These are phyloP conservation scores for Hevea brasiliensis DNA, from an alignment of 345 rosid genomes.

Conservation along the genomic window DNA sequence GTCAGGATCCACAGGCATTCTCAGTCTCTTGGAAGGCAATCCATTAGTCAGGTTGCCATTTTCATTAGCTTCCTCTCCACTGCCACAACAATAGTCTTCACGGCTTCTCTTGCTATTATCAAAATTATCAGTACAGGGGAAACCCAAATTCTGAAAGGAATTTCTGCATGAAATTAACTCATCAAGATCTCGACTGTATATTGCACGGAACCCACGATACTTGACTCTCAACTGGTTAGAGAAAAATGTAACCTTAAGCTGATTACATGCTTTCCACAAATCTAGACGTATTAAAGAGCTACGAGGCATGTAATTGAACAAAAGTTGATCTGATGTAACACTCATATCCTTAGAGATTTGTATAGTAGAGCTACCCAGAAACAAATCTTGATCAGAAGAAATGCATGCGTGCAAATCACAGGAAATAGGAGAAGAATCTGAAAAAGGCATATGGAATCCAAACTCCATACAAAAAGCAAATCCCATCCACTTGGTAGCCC, in stretches of 20 bases:
- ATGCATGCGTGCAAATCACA: not conserved
- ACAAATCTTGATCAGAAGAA: not conserved
- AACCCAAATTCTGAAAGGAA: not conserved
- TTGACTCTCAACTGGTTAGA: not conserved
- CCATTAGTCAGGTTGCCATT: not conserved
- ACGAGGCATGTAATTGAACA: conserved; percentile 9
- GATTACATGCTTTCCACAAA: not conserved
- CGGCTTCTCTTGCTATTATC: not conserved
- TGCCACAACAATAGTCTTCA: not conserved
- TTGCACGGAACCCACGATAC: not conserved
- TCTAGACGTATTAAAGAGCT: conserved; percentile 3
- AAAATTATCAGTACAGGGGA: not conserved
- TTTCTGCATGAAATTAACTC: not conserved
- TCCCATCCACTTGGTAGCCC: too few species aligned
- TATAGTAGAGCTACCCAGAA: not conserved
- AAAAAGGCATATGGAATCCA: not conserved
- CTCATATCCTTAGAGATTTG: not conserved
- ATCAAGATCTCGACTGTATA: not conserved
- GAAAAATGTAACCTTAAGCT: not conserved
- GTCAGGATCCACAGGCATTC: not conserved
- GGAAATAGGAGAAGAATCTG: not conserved
- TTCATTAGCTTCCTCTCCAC: not conserved
- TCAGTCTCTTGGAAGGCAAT: not conserved
- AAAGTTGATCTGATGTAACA: conserved; percentile 1
- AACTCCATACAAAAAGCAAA: not conserved